Conservation (phyloP, 164 flowering plant genomes). For the Stephania yunnanensis region DNA sequence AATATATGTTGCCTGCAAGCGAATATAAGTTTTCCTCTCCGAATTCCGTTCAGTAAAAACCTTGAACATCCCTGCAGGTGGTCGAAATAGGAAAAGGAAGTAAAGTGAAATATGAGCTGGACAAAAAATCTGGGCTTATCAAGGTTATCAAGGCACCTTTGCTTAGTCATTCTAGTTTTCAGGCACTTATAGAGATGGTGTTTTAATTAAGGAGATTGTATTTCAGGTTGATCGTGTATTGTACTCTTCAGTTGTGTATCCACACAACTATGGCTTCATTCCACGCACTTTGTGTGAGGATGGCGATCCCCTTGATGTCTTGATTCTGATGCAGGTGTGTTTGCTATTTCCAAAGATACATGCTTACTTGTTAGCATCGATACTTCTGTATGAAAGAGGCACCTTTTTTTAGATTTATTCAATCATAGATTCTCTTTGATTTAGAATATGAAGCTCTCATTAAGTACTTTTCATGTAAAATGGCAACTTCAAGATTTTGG, state of each 20-base stretch:
- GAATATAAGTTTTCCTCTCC: not conserved
- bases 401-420: not conserved
- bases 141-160: conserved; percentile 42
- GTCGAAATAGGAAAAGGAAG: conserved; percentile 84
- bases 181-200: not conserved
- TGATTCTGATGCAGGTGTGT: conserved; percentile 81
- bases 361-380: not conserved
- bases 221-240: conserved; percentile 82
- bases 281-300: conserved; percentile 93
- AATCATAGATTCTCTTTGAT: not conserved
- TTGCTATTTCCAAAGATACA: not conserved
- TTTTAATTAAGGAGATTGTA: not conserved
- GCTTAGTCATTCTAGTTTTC: not conserved
- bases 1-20: not conserved
- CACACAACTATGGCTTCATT: conserved; percentile 94
- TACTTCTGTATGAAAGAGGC: not conserved
- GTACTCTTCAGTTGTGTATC: conserved; percentile 90
- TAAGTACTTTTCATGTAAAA: not conserved
- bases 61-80: conserved; percentile 45
- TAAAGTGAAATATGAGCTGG: conserved; percentile 96
- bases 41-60: not conserved
- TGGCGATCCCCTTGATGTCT: conserved; percentile 82
- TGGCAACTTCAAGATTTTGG: not conserved
- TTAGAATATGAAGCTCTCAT: not conserved
- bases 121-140: conserved; percentile 83